A percentile compares a stretch with the other conserved stretches of the same genome.
These are phyloP conservation scores for Solanum hybrid DNA, from an alignment of 305 asterid genomes.

Conservation along the genomic window DNA sequence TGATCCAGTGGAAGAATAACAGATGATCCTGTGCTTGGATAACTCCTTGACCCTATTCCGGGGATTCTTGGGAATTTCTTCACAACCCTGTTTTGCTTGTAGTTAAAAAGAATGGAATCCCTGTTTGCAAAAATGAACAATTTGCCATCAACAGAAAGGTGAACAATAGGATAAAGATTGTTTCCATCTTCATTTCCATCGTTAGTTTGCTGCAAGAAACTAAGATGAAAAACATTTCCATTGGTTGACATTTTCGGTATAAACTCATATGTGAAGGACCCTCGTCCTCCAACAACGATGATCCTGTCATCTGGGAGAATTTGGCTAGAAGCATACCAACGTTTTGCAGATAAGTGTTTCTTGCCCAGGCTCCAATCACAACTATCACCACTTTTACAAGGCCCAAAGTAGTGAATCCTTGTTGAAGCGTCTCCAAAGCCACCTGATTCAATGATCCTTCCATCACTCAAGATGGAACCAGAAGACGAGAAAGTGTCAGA, in stretches of 20 bases:
- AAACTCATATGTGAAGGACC: slow-evolving; percentile 42
- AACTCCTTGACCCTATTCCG: slow-evolving; percentile 46
- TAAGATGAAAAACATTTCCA: slow-evolving; percentile 20
- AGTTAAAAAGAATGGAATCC: slow-evolving; percentile 50
- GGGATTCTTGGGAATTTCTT: slow-evolving; percentile 47
- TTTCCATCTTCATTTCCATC: slow-evolving; percentile 22
- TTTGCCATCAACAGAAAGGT: slow-evolving; percentile 54
- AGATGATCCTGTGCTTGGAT: slow-evolving; percentile 59
- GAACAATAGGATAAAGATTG: slow-evolving; percentile 56
- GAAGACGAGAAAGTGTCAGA: slow-evolving; percentile 52
- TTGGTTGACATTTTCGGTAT: slow-evolving; percentile 28
- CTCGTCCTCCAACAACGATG: slow-evolving; percentile 43
- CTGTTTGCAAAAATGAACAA: slow-evolving; percentile 51
- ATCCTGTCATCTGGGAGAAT: slow-evolving; percentile 31
- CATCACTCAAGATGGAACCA: slow-evolving; percentile 48
- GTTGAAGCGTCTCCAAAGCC: slow-evolving; percentile 35
- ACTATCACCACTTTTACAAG: slow-evolving; percentile 21
- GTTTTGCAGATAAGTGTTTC: slow-evolving; percentile 13
- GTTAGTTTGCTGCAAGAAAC: slow-evolving; percentile 34
- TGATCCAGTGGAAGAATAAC: slow-evolving; percentile 51
- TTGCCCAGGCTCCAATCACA: slow-evolving; percentile 48
- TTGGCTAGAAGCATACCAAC: slow-evolving; percentile 49
- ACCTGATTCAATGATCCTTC: slow-evolving; percentile 42
- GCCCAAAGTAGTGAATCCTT: slow-evolving; percentile 25
- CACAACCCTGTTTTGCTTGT: slow-evolving; percentile 28